Evolutionary conservation across 139 green algal genomes (phyloP).

Genomic region (Klebsormidium nitens): DNA sequence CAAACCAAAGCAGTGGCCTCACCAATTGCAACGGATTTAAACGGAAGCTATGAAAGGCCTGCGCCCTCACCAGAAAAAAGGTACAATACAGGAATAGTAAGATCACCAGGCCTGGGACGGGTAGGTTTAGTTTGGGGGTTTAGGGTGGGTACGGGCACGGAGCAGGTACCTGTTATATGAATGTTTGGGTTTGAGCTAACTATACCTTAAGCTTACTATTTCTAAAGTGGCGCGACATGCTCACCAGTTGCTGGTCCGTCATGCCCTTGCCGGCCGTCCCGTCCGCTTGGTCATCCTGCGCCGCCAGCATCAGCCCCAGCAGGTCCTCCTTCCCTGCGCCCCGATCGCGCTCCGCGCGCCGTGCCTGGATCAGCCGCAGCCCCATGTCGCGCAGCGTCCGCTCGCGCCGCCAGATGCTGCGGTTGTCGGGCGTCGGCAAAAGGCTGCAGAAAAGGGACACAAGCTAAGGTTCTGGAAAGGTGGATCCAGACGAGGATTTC

Average conservation of each 20-base stretch:
- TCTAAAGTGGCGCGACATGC: too few relatives aligned
- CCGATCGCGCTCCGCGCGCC: background rate
- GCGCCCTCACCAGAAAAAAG: too few relatives aligned
- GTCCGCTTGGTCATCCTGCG: slow-evolving; percentile 5
- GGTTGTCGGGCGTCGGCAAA: slow-evolving; percentile 2
- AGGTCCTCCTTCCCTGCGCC: background rate
- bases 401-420: background rate
- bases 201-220: too few relatives aligned
- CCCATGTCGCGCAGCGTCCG: background rate
- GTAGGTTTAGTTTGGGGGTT: too few relatives aligned
- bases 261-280: slow-evolving; percentile 8
- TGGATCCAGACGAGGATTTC: background rate
- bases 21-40: too few relatives aligned
- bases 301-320: slow-evolving; percentile 18
- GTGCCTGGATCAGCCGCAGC: background rate
- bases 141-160: too few relatives aligned
- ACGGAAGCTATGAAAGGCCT: too few relatives aligned
- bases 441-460: background rate
- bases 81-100: too few relatives aligned
- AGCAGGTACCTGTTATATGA: too few relatives aligned
- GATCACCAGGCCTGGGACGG: too few relatives aligned
- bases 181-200: too few relatives aligned
- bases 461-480: background rate
- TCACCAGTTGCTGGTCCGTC: slow-evolving; percentile 16
- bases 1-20: too few relatives aligned